Evolutionary conservation across 495 filamentous ascomycete genomes (phyloP).

Genomic region (Penicillium lividum): DNA sequence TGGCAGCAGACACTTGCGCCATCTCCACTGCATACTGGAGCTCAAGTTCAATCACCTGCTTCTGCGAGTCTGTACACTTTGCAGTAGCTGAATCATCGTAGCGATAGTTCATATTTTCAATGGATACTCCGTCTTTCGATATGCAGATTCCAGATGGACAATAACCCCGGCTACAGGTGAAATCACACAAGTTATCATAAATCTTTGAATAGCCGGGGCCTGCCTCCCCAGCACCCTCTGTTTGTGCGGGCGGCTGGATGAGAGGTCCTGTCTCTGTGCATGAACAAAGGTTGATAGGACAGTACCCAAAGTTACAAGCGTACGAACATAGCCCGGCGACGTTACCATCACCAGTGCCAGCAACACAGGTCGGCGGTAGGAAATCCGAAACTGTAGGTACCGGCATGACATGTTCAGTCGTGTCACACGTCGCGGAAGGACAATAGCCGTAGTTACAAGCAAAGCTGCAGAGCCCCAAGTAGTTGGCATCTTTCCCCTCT

Average conservation of each 20-base stretch:
- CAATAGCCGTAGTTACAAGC: conserved; percentile 17
- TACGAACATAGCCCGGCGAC: background rate
- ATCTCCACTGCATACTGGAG: too few relatives aligned
- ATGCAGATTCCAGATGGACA: background rate
- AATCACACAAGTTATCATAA: background rate
- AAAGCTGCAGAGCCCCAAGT: conserved; percentile 15
- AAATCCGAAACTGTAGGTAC: background rate
- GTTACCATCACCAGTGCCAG: background rate
- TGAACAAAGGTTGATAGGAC: background rate
- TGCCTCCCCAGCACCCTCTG: background rate
- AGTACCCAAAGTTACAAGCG: background rate
- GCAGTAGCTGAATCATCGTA: too few relatives aligned
- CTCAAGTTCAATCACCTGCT: too few relatives aligned
- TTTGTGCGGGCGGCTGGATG: background rate
- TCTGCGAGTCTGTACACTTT: too few relatives aligned
- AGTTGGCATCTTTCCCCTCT: conserved; percentile 10
- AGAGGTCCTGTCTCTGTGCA: background rate
- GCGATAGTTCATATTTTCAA: too few relatives aligned
- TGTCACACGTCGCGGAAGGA: background rate
- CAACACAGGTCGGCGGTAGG: background rate
- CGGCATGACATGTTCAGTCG: background rate
- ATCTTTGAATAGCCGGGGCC: too few relatives aligned
- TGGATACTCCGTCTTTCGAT: background rate
- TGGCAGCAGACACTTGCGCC: too few relatives aligned
- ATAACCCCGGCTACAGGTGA: background rate